Evolutionary conservation across 139 green algal genomes (phyloP), one percentile per base, ranked within the genome.

Genomic region (Dunaliella sp.): DNA sequence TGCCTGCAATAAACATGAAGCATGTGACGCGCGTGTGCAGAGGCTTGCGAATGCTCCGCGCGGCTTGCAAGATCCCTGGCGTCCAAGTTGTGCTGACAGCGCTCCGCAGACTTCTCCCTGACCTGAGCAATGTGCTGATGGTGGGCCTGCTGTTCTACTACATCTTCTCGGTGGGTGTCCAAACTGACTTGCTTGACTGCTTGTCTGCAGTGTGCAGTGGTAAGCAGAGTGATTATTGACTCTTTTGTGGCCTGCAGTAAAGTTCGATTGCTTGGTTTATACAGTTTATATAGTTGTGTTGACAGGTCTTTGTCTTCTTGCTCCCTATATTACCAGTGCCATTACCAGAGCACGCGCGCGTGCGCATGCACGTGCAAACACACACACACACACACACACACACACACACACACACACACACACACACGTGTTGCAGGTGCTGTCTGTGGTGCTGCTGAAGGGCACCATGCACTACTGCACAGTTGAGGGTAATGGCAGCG

Each of bases 71-170:
- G 26, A 78, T 87, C 1, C 76, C 92, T 32, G 92, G 86, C 75
- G 26, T 88, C 1, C 81, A 81, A 24, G 88, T 95, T 25, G 91
- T 96, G 28, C 89, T 95, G 30, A 92, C 91, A 35, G 90, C 92
- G 0, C 87, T 95, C 33, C 91, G 94, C 28, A 83, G 83, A 36
- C 83, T 87, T 58, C 85, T 95, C 28, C 94, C 93, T 0, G 82
- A 88, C 1, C 88, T 95, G 33, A 59, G 84, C 57, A 95, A 95
- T 88, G 91, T 97, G 0, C 26, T 92, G 57, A 85, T 95, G 36
- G 78, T 97, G 21, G 94, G 88, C 36, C 24, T 92, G 38, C 88
- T 95, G 30, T 93, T 97, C 86, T 95, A 93, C 88, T 86, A 95
- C 72, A 93, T 95, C 25, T 96, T 97, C 88, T 92, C 86, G n/a